These are phyloP conservation scores for Wickerhamiella cacticola DNA, from an alignment of 805 yeast genomes.

Conservation along the genomic window DNA sequence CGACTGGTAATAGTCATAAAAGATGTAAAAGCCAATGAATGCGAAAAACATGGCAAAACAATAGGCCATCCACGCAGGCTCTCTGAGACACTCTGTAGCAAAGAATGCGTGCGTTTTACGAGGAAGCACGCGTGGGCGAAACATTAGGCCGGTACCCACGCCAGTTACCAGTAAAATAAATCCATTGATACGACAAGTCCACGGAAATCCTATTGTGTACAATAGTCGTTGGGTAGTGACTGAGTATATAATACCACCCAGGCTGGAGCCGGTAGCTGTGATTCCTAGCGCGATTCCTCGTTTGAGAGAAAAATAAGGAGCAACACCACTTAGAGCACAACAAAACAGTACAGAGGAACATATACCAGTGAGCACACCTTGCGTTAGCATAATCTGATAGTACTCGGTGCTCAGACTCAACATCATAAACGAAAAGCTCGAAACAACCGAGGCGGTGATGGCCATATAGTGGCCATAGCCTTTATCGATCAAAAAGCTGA, in stretches of 20 bases:
- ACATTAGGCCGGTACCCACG: slow-evolving; percentile 20
- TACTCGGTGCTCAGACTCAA: slow-evolving; percentile 30
- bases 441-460: slow-evolving; percentile 21
- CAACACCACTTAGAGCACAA: slow-evolving; percentile 35
- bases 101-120: slow-evolving; percentile 17
- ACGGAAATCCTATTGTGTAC: slow-evolving; percentile 38
- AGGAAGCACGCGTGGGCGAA: slow-evolving; percentile 27
- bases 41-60: slow-evolving; percentile 23
- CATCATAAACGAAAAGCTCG: slow-evolving; percentile 25
- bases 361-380: slow-evolving; percentile 39
- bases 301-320: slow-evolving; percentile 36
- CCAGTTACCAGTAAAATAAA: slow-evolving; percentile 32
- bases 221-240: slow-evolving; percentile 35
- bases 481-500: slow-evolving; percentile 27
- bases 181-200: slow-evolving; percentile 44
- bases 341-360: slow-evolving; percentile 36
- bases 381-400: slow-evolving; percentile 43
- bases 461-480: slow-evolving; percentile 23
- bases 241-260: slow-evolving; percentile 42
- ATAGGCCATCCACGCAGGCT: slow-evolving; percentile 23
- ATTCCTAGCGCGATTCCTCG: slow-evolving; percentile 38
- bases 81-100: slow-evolving; percentile 25
- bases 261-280: slow-evolving; percentile 40
- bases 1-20: slow-evolving; percentile 28
- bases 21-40: slow-evolving; percentile 28